These are phyloP conservation scores for Carex littledalei DNA, from an alignment of 176 grass and related monocot species.

Conservation along the genomic window DNA sequence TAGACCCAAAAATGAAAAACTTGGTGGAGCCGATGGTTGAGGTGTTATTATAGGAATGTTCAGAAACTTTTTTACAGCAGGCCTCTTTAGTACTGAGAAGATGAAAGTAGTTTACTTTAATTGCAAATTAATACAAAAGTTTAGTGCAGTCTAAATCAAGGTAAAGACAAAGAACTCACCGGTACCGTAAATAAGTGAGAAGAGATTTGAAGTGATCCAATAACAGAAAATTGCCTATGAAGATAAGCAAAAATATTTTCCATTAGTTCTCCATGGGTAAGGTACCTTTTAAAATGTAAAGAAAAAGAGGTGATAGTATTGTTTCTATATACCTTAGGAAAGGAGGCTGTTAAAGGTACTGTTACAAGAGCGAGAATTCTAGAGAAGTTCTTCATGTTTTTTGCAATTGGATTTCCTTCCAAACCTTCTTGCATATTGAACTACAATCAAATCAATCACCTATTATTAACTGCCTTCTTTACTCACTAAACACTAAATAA, in stretches of 20 bases:
- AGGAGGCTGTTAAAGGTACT: constrained; percentile 76
- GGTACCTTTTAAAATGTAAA: background rate
- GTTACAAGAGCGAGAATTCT: constrained; percentile 73
- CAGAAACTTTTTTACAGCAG: constrained; percentile 49
- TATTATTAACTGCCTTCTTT: background rate
- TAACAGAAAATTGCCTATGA: constrained; percentile 86
- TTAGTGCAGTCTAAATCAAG: background rate
- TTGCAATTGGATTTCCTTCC: constrained; percentile 60
- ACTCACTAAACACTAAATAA: background rate
- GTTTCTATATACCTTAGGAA: constrained; percentile 70
- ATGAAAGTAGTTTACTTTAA: background rate
- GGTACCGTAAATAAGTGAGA: constrained; percentile 57
- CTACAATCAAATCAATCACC: constrained; percentile 27
- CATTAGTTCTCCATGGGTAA: constrained; percentile 16
- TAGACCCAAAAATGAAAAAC: constrained; percentile 45
- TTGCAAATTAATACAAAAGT: background rate
- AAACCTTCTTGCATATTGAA: constrained; percentile 94
- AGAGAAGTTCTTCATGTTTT: constrained; percentile 73
- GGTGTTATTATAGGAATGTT: constrained; percentile 48
- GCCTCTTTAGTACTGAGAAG: constrained; percentile 41
- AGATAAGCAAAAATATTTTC: background rate
- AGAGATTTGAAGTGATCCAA: constrained; percentile 90
- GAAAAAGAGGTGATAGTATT: constrained; percentile 14
- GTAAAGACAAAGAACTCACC: constrained; percentile 42
- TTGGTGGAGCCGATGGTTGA: constrained; percentile 17